Evolutionary conservation across 352 stramenopile species (phyloP), one percentile per base, ranked within the genome.

Genomic region (Globisporangium cystogenes): DNA sequence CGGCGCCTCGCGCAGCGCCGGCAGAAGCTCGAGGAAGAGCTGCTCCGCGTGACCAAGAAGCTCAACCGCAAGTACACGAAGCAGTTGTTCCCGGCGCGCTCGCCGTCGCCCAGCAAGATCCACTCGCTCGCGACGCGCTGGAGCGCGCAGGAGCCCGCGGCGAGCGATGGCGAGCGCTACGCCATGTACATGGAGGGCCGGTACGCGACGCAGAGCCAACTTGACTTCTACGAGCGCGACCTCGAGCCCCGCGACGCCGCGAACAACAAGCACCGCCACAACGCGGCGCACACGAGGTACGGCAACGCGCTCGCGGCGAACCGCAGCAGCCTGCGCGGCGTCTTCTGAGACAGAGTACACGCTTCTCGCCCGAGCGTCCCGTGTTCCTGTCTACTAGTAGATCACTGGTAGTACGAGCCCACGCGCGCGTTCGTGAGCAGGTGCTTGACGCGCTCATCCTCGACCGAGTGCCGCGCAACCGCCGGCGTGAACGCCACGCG

Each of bases 21-120:
- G 46, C 59, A 56, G 18, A 41, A 72, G 21, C 58, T 91, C 29
- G 70, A 89, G 47, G 29, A 63, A 5, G 55, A 87, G 42, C 59
- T 91, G 15, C 60, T 91, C 1, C 62, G 74, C 7, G 66, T 78
- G 23, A 88, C 78, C 2, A 66, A 79, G 40, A 87, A 89, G 57
- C 60, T 90, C 18, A 79, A 70, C n/a, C 78, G 75, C 36, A 91
- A 91, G 60, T 88, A 90, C 63, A 55, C 60, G 15, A 78, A 83
- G 44, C 65, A 78, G 27, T 57, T 91, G 18, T 74, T 60, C 27
- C 67, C 69, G 29, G 43, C 62, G 31, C 48, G 29, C 35, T 45
- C 2, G 51, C 43, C 15, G n/a, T 69, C 68, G 10, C 64, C 58
- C 4, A 72, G 62, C 47, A 66, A 66, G 39, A 74, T 63, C n/a